phyloP scores from a whole-genome alignment of 768 basidiomycete species.

The Suillus placidus region DNA sequence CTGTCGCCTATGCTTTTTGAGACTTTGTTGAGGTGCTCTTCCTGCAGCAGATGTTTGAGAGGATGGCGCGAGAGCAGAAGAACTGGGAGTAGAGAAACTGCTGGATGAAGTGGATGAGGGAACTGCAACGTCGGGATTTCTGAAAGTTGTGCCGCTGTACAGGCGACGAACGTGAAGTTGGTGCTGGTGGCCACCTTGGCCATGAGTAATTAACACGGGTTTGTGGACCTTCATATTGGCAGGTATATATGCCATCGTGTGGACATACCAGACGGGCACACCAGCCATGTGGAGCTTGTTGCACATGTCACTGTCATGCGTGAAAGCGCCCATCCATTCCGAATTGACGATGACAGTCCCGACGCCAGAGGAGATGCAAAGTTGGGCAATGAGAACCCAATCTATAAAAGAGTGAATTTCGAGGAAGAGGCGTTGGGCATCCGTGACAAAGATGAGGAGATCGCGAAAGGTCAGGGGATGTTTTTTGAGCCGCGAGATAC shows the following conservation, averaged over 20 bases:
- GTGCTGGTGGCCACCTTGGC: not conserved
- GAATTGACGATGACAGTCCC: not conserved
- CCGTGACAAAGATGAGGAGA: not conserved
- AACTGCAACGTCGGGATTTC: not conserved
- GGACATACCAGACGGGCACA: not conserved
- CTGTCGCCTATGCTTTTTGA: not conserved
- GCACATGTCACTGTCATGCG: too few species aligned
- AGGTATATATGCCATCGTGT: not conserved
- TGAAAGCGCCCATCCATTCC: not conserved
- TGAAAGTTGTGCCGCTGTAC: not conserved
- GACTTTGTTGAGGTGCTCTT: not conserved
- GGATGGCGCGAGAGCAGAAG: not conserved
- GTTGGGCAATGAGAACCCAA: not conserved
- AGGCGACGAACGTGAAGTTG: not conserved
- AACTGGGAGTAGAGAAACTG: not conserved
- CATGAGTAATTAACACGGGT: not conserved
- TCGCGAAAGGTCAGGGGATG: not conserved
- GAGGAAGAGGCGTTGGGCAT: not conserved
- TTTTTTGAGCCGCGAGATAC: not conserved
- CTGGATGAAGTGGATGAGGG: not conserved
- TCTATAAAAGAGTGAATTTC: not conserved
- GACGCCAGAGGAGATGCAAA: not conserved
- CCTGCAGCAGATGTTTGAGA: not conserved
- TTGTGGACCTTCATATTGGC: not conserved
- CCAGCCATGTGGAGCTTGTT: conserved; percentile 1